Evolutionary conservation across 2,329 filamentous ascomycete genomes (phyloP).

Genomic region (Amesomyces nigricolor): DNA sequence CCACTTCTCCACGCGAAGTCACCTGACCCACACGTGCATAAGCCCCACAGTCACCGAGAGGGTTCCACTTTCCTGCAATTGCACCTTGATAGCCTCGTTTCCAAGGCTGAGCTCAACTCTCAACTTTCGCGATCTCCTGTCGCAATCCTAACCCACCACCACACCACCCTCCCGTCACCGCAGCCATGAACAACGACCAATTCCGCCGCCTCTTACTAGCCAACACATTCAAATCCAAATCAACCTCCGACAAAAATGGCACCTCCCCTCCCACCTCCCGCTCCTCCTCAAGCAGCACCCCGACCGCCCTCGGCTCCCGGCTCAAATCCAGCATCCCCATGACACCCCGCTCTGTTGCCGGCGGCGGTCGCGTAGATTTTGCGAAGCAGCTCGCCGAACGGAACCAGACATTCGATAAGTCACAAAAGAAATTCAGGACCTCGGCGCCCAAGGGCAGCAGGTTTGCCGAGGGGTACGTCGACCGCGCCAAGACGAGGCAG

Average conservation of each 20-base stretch:
- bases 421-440: slow-evolving; percentile 69
- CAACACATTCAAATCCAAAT: slow-evolving; percentile 38
- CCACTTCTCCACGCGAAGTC: slow-evolving; percentile 8
- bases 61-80: neutral
- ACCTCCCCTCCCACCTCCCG: slow-evolving; percentile 31
- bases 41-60: too few species aligned
- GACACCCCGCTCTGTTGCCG: slow-evolving; percentile 70
- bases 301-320: slow-evolving; percentile 64
- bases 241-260: slow-evolving; percentile 38
- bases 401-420: slow-evolving; percentile 44
- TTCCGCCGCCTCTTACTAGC: slow-evolving; percentile 73
- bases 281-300: slow-evolving; percentile 26
- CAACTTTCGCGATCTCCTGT: neutral
- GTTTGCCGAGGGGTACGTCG: slow-evolving; percentile 73
- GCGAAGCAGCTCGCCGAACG: slow-evolving; percentile 77
- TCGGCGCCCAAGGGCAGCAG: slow-evolving; percentile 78
- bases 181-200: slow-evolving; percentile 85
- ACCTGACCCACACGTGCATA: slow-evolving; percentile 3
- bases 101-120: neutral
- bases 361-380: slow-evolving; percentile 57
- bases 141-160: neutral
- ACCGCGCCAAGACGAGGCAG: slow-evolving; percentile 65
- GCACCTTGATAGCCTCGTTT: neutral
- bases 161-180: neutral
- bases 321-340: slow-evolving; percentile 81